These are phyloP conservation scores for Penicillium cataractarum DNA, from an alignment of 495 filamentous ascomycete species.

Conservation along the genomic window DNA sequence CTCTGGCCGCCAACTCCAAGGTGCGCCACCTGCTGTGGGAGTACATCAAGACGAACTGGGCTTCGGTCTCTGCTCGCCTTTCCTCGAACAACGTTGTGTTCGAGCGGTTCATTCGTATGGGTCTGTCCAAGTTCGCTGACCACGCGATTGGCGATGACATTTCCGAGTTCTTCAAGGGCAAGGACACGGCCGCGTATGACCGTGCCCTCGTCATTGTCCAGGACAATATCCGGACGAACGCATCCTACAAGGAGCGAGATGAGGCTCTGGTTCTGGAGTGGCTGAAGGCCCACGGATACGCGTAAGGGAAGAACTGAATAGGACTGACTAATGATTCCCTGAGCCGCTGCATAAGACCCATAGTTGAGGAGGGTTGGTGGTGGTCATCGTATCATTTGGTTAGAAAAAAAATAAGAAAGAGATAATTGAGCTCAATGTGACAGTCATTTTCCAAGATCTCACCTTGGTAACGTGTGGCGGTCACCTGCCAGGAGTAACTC, in stretches of 20 bases:
- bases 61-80: constrained; percentile 64
- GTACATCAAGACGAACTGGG: constrained; percentile 82
- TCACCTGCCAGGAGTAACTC: constrained; percentile 22
- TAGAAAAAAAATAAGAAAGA: background rate
- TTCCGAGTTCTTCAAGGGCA: constrained; percentile 76
- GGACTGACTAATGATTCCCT: background rate
- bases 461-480: background rate
- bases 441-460: background rate
- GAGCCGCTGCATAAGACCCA: background rate
- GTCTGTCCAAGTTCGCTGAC: constrained; percentile 76
- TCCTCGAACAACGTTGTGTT: constrained; percentile 81
- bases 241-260: constrained; percentile 77
- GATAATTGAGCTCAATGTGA: background rate
- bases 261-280: constrained; percentile 67
- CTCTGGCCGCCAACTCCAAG: constrained; percentile 70
- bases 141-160: constrained; percentile 74
- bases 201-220: constrained; percentile 75
- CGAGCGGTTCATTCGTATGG: constrained; percentile 81
- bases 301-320: constrained; percentile 22
- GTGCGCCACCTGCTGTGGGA: constrained; percentile 76
- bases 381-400: background rate
- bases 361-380: background rate
- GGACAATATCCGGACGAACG: constrained; percentile 78
- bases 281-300: constrained; percentile 67
- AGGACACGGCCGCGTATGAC: constrained; percentile 79